phyloP scores from a whole-genome alignment of 495 filamentous ascomycete genomes.

The Penicillium lividum region DNA sequence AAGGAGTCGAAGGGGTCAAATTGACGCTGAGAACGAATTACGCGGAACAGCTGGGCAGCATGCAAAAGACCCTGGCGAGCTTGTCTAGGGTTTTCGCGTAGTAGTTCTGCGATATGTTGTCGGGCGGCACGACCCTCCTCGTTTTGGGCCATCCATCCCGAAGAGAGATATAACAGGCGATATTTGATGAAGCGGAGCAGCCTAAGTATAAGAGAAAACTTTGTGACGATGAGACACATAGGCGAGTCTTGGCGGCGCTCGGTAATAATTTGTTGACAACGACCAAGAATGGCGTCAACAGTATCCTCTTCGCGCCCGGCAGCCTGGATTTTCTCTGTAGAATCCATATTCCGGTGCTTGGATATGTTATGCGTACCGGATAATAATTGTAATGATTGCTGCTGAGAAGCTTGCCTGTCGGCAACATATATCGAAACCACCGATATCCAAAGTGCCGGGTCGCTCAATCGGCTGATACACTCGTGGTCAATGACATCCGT shows the following conservation, averaged over 20 bases:
- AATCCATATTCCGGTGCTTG: not conserved
- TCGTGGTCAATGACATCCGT: not conserved
- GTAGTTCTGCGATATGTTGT: not conserved
- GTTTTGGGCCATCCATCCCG: not conserved
- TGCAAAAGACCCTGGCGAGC: not conserved
- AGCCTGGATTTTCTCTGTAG: not conserved
- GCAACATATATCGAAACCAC: not conserved
- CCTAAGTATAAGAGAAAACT: not conserved
- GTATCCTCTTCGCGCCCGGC: not conserved
- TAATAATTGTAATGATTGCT: not conserved
- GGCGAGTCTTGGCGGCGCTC: not conserved
- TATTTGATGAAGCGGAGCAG: not conserved
- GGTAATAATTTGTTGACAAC: not conserved
- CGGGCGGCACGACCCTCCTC: not conserved
- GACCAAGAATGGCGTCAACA: not conserved
- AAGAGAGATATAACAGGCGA: not conserved
- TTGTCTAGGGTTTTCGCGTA: not conserved
- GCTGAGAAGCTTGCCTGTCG: not conserved
- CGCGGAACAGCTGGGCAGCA: not conserved
- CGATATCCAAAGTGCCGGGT: not conserved
- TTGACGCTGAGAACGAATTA: not conserved
- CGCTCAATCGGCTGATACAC: not conserved
- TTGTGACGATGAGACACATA: not conserved
- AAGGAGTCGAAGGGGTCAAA: not conserved
- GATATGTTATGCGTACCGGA: not conserved